These are phyloP conservation scores for Hygrophorus pudorinus DNA, from an alignment of 768 basidiomycete genomes.

Conservation along the genomic window DNA sequence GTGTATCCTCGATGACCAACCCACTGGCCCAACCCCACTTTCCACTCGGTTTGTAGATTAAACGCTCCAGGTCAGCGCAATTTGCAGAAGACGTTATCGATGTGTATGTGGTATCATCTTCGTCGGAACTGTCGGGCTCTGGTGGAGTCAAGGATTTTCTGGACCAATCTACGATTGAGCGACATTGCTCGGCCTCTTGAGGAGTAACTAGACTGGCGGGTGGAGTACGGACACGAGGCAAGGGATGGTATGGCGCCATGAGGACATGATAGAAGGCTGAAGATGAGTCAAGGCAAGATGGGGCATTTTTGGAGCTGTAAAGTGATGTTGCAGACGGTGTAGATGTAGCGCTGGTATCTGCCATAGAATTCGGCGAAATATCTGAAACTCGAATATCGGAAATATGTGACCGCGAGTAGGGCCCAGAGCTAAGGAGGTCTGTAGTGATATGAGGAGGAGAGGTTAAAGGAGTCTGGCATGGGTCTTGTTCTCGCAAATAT, in stretches of 20 bases:
- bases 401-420: no score
- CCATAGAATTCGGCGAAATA: no score
- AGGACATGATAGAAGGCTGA: constrained; percentile 10
- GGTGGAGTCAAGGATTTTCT: neutral
- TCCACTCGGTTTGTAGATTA: constrained; percentile 8
- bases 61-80: neutral
- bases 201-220: neutral
- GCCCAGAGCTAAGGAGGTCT: neutral
- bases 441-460: neutral
- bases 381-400: no score
- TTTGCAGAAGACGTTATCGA: neutral
- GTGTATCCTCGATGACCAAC: constrained; percentile 1
- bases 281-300: constrained; percentile 7
- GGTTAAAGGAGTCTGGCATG: neutral
- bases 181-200: neutral
- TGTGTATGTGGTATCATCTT: neutral
- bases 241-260: constrained; percentile 7
- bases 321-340: neutral
- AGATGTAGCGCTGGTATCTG: neutral
- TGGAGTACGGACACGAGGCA: neutral
- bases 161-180: constrained; percentile 4
- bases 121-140: constrained; percentile 1
- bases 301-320: neutral
- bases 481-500: neutral
- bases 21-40: constrained; percentile 10